Base-by-base conservation (phyloP, 2,329 filamentous ascomycete species). In the Alternaria arborescens region DNA sequence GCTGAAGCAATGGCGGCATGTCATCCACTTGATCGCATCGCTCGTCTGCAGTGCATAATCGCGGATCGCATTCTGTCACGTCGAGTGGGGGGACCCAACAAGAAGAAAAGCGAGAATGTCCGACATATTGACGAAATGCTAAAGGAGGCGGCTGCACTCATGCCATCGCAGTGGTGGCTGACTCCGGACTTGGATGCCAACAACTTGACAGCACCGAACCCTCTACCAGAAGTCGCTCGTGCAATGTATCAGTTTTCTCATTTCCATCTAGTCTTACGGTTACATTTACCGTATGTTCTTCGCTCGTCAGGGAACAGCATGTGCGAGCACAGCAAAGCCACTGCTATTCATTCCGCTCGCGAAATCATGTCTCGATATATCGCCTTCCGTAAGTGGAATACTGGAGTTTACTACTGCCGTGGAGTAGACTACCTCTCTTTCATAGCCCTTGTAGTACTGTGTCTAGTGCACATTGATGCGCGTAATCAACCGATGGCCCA, bases 41-140 rank as follows among this genome's bases (percentile, higher is more conserved):
- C 78, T 44, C 71, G 76, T 1, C 60, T 75, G 36, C 70, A 78
- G 12, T 68, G 64, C 18, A 67, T 71, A 16, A 71, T 80, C 14
- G 75, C 76, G 5, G 74, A 66, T 8, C 72, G 70, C 3, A 80
- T 85, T 12, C 61, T 82, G 1, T 4, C 11, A 36, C 32, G 32
- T 16, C 11, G 12, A 14, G 32, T 7, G 3, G 11, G 6, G 4
- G 12, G 6, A 3, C 14, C 32, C 32, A 16, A 7, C 12, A 12
- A 14, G 11, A 14, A 36, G 12, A 3, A 36, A 14, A 14, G 11
- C 12, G 32, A 14, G 3, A 2, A 14, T 14, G 2, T 14, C 6
- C 14, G 5, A 1, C 11, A 36, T 3, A 36, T 36, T 14, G 32
- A 36, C 12, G 11, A 5, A 12, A 14, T 14, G 32, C 32, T 36